These are phyloP conservation scores for Fusarium camptoceras DNA, from an alignment of 2,329 filamentous ascomycete genomes.

Conservation along the genomic window DNA sequence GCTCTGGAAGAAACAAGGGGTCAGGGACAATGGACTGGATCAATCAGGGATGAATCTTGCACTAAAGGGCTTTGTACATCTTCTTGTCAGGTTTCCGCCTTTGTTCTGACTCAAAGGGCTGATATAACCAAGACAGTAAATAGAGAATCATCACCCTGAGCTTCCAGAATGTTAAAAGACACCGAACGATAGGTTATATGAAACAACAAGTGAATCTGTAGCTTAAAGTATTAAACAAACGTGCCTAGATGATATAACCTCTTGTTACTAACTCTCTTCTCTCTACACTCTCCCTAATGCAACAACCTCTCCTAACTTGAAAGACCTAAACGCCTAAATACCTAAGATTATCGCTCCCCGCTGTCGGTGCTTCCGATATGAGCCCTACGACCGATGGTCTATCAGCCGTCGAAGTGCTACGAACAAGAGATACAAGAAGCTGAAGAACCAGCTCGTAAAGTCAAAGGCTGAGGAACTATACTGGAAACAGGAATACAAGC, in stretches of 20 bases:
- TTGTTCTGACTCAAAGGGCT: background rate
- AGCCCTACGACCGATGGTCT: background rate
- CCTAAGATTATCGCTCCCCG: background rate
- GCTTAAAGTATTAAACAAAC: background rate
- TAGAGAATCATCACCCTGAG: fast-evolving
- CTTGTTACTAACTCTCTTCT: background rate
- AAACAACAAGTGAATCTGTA: background rate
- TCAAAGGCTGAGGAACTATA: too few relatives aligned
- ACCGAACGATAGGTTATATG: background rate
- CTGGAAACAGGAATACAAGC: background rate
- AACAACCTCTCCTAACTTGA: background rate
- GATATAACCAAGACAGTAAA: fast-evolving
- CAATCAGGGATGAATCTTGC: too few relatives aligned
- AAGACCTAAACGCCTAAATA: background rate
- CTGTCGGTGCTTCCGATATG: background rate
- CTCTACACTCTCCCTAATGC: background rate
- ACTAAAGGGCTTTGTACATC: too few relatives aligned
- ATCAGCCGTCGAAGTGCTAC: background rate
- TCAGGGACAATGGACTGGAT: too few relatives aligned
- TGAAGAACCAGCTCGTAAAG: background rate
- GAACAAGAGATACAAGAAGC: background rate
- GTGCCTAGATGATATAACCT: background rate
- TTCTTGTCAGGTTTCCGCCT: too few relatives aligned
- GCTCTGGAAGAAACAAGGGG: too few relatives aligned
- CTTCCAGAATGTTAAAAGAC: background rate